A percentile compares a stretch with the other conserved stretches of the same genome.
Evolutionary conservation across 129 eudicot species (phyloP).

Genomic region (Heracleum sosnowskyi): DNA sequence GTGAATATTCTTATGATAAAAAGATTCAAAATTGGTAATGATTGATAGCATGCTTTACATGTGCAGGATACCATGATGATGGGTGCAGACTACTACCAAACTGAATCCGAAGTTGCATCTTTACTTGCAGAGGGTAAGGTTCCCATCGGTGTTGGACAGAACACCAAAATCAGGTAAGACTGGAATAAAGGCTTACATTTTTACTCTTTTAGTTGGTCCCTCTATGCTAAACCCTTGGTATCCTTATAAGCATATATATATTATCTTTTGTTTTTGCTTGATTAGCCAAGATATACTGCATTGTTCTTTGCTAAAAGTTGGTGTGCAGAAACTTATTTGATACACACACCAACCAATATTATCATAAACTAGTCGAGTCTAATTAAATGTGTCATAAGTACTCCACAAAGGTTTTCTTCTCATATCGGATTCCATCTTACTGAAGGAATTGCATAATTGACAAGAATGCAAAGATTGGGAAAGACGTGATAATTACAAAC

Average conservation of each 20-base stretch:
- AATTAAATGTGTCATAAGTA: neutral
- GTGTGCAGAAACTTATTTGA: neutral
- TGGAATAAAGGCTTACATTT: neutral
- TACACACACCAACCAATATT: neutral
- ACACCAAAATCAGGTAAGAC: conserved; percentile 69
- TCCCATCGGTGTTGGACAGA: conserved; percentile 79
- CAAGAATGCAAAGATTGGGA: conserved; percentile 95
- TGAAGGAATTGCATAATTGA: conserved; percentile 88
- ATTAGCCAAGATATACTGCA: neutral
- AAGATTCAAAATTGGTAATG: neutral
- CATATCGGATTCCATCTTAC: neutral
- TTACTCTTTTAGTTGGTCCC: neutral
- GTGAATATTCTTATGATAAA: neutral
- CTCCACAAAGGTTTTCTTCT: conserved; percentile 1
- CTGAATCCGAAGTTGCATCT: conserved; percentile 88
- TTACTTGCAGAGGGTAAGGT: conserved; percentile 83
- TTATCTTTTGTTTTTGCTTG: neutral
- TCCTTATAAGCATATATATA: neutral
- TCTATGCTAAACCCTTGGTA: neutral
- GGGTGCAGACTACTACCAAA: conserved; percentile 92
- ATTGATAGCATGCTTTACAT: neutral
- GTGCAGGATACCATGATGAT: conserved; percentile 77
- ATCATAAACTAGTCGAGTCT: neutral
- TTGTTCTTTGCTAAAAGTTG: neutral
- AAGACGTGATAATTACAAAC: conserved; percentile 69